These are phyloP conservation scores for Teunomyces aglyptinius DNA, from an alignment of 805 yeast genomes.

Conservation along the genomic window DNA sequence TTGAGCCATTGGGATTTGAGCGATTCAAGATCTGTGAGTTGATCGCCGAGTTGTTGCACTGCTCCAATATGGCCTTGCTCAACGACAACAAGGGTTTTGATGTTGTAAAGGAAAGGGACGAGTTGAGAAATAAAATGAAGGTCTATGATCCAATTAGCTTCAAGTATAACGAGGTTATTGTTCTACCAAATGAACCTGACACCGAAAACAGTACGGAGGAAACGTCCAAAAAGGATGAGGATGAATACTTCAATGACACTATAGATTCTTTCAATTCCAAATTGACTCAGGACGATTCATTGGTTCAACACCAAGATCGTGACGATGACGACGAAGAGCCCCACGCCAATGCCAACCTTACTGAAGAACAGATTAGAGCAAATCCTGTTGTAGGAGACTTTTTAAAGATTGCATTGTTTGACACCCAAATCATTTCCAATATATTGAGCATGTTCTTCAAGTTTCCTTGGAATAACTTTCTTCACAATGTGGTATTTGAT, in stretches of 20 bases:
- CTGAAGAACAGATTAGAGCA: conserved; percentile 42
- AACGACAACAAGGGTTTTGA: conserved; percentile 45
- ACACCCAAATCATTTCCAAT: conserved; percentile 42
- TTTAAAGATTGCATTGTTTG: conserved; percentile 40
- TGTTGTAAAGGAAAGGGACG: conserved; percentile 39
- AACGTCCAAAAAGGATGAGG: conserved; percentile 2
- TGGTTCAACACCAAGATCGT: conserved; percentile 18
- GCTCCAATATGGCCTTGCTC: conserved; percentile 46
- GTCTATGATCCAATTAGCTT: conserved; percentile 43
- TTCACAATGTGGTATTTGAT: conserved; percentile 48
- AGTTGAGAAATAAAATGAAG: conserved; percentile 38
- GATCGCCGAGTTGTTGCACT: conserved; percentile 46
- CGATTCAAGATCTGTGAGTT: conserved; percentile 47
- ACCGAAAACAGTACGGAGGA: conserved; percentile 8
- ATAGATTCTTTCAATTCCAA: conserved; percentile 37
- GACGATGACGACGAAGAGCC: conserved; percentile 39
- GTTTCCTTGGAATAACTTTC: conserved; percentile 48
- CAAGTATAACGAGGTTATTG: conserved; percentile 44
- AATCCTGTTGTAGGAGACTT: conserved; percentile 45
- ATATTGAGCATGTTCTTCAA: conserved; percentile 44
- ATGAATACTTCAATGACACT: conserved; percentile 25
- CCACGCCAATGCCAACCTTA: conserved; percentile 42
- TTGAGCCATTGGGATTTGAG: conserved; percentile 45
- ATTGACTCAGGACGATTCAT: conserved; percentile 19
- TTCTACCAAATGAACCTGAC: conserved; percentile 26